Evolutionary conservation across 2,329 filamentous ascomycete species (phyloP), one percentile per base, ranked within the genome.

Genomic region (Phoma herbarum): DNA sequence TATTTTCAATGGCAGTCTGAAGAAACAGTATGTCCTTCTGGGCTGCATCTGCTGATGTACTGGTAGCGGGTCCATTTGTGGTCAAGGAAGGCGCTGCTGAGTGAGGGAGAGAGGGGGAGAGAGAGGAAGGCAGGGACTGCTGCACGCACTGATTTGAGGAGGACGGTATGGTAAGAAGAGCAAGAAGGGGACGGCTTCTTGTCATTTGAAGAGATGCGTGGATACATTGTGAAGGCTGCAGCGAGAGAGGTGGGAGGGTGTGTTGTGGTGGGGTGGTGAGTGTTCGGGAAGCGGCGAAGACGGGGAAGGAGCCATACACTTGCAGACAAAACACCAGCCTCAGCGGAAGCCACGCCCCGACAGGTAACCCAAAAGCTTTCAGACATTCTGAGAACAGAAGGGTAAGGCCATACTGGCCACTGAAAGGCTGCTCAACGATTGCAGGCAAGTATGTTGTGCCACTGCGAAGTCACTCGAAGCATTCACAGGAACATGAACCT

Each of bases 401-500:
- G 3, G 0, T 9, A 7, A 37, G 25, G 12, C 14, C 20, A 41
- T 20, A 12, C 22, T 2, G 5, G 20, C 18, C n/a, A 9, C 20
- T 18, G 4, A 9, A 16, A 37, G 18, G 33, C 31, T 16, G 31
- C 16, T 33, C 26, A 12, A 16, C 6, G 31, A 33, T 3, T 16
- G 31, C 14, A 33, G 31, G 31, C 31, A 33, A 14, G 16, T 33
- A 33, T 16, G 31, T 33, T 37, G 16, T 28, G 37, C 10, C 20
- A 5, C 11, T 8, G 9, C 26, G 10, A 9, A 16, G 3, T 20
- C 2, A 20, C 25, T 18, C 9, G 11, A 10, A 23, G 16, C 26
- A 35, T 12, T 31, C 48, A 43, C 37, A 26, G 26, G 37, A 22
- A 44, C 37, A 41, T 48, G 43, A 35, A 18, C 52, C 51, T 25